Evolutionary conservation across 352 stramenopile genomes (phyloP), one percentile per base, ranked within the genome.

Genomic region (Thraustotheca clavata): DNA sequence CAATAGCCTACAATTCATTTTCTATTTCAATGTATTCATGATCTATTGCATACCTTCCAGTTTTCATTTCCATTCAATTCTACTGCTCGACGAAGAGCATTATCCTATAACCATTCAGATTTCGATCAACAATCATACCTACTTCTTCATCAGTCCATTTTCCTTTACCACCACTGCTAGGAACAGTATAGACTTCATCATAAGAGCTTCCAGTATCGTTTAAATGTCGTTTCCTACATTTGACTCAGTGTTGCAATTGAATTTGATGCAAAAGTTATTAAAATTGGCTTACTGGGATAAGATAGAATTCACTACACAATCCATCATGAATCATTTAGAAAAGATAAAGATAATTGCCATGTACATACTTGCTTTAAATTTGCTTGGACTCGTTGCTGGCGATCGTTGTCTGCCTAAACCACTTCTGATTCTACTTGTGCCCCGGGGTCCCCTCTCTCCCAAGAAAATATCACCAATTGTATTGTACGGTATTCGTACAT

Each of bases 1-100:
- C 71, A 27, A 75, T 73, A 8, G 60, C 43, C 43, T 69, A 22
- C 34, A 52, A 18, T 35, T 40, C n/a, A 55, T 26, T 27, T 62
- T 9, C 35, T 16, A n/a, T 12, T 48, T 50, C 54, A 27, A 47
- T 3, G 39, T 32, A 29, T 41, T 40, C 49, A 29, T 20, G 2
- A 24, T 31, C 49, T 40, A 3, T 40, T 31, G 29, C 24, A 4
- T 18, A 43, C 26, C 11, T 60, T 41, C 34, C 32, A 62, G 32
- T 49, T 36, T 36, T 36, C 20, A 22, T 36, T 36, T 29, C 48
- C 48, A 16, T 57, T 57, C 22, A 59, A 26, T 12, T 46, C 49
- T 14, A 59, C 49, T 3, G 49, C 26, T 22, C 26, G 32, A 35
- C 49, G 49, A 49, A 40, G 26, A n/a, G 32, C 49, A 16, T 43